Base-by-base conservation (phyloP, 2,329 filamentous ascomycete genomes). In the Aspergillus intermedius region DNA sequence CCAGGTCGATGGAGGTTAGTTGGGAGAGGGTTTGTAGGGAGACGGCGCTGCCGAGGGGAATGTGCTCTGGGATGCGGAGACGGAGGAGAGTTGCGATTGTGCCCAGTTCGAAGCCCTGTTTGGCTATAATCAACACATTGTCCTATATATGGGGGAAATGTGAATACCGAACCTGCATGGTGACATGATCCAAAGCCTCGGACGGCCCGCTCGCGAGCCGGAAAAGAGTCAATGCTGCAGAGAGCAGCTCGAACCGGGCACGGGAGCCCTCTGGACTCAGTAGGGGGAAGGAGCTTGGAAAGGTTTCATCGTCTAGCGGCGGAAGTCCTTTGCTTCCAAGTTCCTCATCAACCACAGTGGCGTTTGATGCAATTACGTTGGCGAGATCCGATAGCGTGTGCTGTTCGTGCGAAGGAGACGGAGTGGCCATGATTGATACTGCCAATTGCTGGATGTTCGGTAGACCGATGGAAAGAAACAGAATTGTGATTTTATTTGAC, bases 331-430 rank as follows among this genome's bases (percentile, higher is more conserved):
- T 42, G 10, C 19, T 21, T n/a, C 39, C 17, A 42, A 42, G 39
- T 23, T 42, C 39, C 9, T 21, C 19, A 5, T 42, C 39, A 19
- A 42, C 39, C 4, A 42, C 22, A 13, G 39, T 19, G 19, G 19
- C 39, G 10, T 23, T 17, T 6, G 44, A 46, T 30, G 49, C 35
- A 37, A 44, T 44, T 15, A 46, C 45, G 15, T 45, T 13, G 17
- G 17, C 39, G 5, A 42, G 39, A 21, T 42, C 39, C 10, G 17
- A 21, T 10, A 42, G 39, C 19, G 19, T 17, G 13, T 17, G 19
- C 9, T 23, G 39, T 9, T 42, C 19, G 25, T 13, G 30, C 5
- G 34, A 35, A 8, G n/a, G n/a, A 35, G n/a, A 35, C 5, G 34
- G n/a, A 35, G 34, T 13, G 34, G 34, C 34, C 34, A 35, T 35